phyloP scores from a whole-genome alignment of 768 basidiomycete species.

The Russula compacta region DNA sequence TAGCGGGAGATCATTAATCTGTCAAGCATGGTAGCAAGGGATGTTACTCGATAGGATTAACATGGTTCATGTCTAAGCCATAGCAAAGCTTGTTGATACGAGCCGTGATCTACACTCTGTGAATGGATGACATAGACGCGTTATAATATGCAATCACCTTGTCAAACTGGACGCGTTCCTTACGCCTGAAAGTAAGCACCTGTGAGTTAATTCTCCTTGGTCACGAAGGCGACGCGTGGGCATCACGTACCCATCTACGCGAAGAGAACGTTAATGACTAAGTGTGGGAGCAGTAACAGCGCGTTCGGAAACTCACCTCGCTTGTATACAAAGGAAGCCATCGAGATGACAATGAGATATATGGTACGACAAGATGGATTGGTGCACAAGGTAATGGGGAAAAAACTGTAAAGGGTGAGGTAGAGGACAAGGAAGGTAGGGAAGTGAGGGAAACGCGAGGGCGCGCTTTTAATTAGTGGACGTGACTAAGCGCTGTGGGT shows the following conservation, averaged over 20 bases:
- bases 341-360: neutral
- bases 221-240: conserved; percentile 23
- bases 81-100: conserved; percentile 89
- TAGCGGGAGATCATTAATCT: conserved; percentile 24
- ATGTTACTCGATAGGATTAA: conserved; percentile 86
- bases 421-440: neutral
- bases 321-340: conserved; percentile 44
- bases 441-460: neutral
- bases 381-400: neutral
- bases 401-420: neutral
- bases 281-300: neutral
- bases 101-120: conserved; percentile 59
- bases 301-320: conserved; percentile 35
- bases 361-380: neutral
- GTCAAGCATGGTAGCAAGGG: neutral
- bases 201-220: conserved; percentile 13
- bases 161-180: conserved; percentile 89
- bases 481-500: conserved; percentile 15
- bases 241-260: conserved; percentile 41
- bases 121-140: neutral
- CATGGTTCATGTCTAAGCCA: conserved; percentile 84
- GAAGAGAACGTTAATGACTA: conserved; percentile 12
- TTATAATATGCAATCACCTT: conserved; percentile 45
- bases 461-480: neutral
- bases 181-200: conserved; percentile 43